Evolutionary conservation across 169 alveolate species (phyloP), one percentile per base, ranked within the genome.

Genomic region (Amoebophrya sp.): DNA sequence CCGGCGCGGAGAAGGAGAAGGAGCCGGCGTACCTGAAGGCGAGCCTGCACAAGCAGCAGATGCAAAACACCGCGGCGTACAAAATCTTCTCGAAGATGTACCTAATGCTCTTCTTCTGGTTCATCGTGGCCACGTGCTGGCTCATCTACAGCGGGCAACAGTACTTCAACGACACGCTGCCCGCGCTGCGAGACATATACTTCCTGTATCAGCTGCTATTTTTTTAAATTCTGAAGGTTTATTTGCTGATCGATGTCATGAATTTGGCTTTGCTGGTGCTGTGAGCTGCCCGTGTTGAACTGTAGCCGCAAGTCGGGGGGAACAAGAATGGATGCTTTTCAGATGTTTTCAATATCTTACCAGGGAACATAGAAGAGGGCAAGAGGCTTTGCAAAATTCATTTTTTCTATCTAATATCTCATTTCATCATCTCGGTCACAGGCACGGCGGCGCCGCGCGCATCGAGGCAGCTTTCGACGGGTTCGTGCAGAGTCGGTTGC

Each of bases 401-500:
- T n/a, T n/a, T n/a, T n/a, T n/a, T n/a, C n/a, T n/a, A n/a, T n/a
- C n/a, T n/a, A n/a, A n/a, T n/a, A n/a, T n/a, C n/a, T n/a, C n/a
- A n/a, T n/a, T n/a, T n/a, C 48, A 42, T 42, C 13, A 42, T 42
- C 13, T 42, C 13, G 20, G 20, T 13, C 48, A 42, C 48, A 42
- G 48, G 48, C 26, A 58, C 78, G 78, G 78, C 34, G 78, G 78
- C 78, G 78, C 78, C 78, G 78, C 78, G 26, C 78, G 78, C 26
- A 58, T 58, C 78, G 78, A 58, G 78, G 78, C 78, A 1, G 78
- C 78, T 16, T 58, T 58, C 34, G 78, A 58, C 34, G 78, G 78
- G 78, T 58, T 13, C 78, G 78, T 58, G 78, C 78, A 58, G 78
- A 16, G 34, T 1, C 4, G 23, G 23, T 29, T 58, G 78, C 7